Evolutionary conservation across 345 rosid species (phyloP).

Genomic region (Brassica juncea): DNA sequence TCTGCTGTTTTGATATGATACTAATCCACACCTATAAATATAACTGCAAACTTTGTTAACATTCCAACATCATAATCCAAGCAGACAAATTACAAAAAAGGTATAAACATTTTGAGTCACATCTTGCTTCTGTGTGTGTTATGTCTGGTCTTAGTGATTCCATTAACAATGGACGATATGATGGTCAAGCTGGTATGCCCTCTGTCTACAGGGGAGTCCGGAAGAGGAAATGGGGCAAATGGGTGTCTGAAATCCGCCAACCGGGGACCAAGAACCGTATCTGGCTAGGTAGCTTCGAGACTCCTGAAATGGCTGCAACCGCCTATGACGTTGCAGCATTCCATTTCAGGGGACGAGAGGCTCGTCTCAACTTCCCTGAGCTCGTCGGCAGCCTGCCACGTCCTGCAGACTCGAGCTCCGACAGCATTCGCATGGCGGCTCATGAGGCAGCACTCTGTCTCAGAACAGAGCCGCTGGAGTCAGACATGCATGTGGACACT

Average conservation of each 20-base stretch:
- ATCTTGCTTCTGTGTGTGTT: neutral
- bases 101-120: neutral
- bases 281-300: constrained; percentile 90
- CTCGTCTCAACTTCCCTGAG: constrained; percentile 83
- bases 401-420: constrained; percentile 62
- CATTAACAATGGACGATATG: neutral
- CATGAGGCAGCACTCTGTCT: constrained; percentile 59
- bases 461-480: constrained; percentile 24
- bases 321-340: constrained; percentile 91
- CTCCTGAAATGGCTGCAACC: constrained; percentile 92
- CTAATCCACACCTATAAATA: constrained; percentile 37
- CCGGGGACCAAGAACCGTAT: constrained; percentile 83
- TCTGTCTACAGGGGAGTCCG: constrained; percentile 72
- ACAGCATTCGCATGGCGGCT: constrained; percentile 75
- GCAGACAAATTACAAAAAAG: neutral
- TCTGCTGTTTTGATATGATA: constrained; percentile 29
- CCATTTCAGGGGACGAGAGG: constrained; percentile 71
- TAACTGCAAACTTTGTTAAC: constrained; percentile 4
- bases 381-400: constrained; percentile 54
- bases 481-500: constrained; percentile 30
- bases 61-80: constrained; percentile 30
- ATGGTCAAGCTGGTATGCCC: constrained; percentile 29
- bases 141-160: constrained; percentile 34
- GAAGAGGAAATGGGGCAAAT: constrained; percentile 93
- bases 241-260: constrained; percentile 95